These are phyloP conservation scores for Phoma herbarum DNA, from an alignment of 2,329 filamentous ascomycete genomes.

Conservation along the genomic window DNA sequence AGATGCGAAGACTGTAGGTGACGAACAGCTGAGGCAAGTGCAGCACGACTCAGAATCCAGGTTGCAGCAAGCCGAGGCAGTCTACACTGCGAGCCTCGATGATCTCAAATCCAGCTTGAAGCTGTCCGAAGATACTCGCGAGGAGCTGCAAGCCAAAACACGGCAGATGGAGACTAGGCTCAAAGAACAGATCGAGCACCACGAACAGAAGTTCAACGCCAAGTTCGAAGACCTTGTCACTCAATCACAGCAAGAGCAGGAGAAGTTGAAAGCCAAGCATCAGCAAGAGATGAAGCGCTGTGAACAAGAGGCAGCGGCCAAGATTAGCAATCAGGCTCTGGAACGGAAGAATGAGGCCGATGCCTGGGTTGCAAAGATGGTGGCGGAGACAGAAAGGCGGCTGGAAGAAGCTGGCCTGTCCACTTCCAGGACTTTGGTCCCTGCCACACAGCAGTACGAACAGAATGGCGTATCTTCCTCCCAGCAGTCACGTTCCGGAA, in stretches of 20 bases:
- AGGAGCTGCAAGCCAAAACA: conserved; percentile 27
- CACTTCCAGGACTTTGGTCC: neutral
- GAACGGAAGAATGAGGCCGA: neutral
- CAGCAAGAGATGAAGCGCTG: neutral
- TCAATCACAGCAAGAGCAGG: neutral
- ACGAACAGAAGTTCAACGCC: conserved; percentile 21
- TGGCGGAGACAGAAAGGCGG: neutral
- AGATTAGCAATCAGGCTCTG: neutral
- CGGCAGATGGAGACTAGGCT: conserved; percentile 23
- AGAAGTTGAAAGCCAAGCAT: neutral
- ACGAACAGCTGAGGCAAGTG: conserved; percentile 18
- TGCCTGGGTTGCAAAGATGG: neutral
- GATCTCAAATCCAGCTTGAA: conserved; percentile 20
- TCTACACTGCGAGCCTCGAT: conserved; percentile 16
- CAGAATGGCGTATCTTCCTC: neutral
- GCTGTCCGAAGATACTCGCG: conserved; percentile 22
- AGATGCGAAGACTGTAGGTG: conserved; percentile 8
- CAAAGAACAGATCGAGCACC: conserved; percentile 25
- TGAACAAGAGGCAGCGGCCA: neutral
- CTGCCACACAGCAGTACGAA: conserved; percentile 5
- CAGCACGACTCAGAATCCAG: neutral
- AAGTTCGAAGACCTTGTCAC: conserved; percentile 15
- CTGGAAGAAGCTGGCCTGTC: no score
- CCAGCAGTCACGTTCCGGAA: conserved; percentile 6
- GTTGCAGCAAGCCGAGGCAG: neutral